Evolutionary conservation across 345 rosid species (phyloP).

Genomic region (Linum tenue): DNA sequence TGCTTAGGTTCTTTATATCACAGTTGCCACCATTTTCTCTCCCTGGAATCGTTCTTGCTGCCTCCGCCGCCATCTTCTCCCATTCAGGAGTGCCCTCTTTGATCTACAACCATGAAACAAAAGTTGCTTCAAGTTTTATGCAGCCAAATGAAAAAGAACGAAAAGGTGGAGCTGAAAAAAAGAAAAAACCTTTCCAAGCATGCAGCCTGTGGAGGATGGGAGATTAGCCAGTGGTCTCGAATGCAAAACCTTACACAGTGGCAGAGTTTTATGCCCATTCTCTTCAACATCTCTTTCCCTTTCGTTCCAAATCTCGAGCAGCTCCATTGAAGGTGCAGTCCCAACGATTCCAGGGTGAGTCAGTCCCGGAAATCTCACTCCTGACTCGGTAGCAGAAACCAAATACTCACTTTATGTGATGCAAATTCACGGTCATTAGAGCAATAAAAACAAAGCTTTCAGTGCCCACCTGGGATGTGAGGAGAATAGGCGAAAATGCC

Average conservation of each 20-base stretch:
- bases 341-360: constrained; percentile 85
- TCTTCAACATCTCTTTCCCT: constrained; percentile 71
- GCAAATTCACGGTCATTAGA: not conserved
- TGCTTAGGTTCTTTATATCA: constrained; percentile 78
- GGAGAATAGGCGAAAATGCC: constrained; percentile 89
- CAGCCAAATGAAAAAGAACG: too few relatives aligned
- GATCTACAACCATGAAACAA: constrained; percentile 32
- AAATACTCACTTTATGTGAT: constrained; percentile 2
- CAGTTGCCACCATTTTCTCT: constrained; percentile 97
- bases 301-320: constrained; percentile 65
- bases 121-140: constrained; percentile 7
- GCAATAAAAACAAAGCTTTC: not conserved
- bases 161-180: not conserved
- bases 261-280: constrained; percentile 35
- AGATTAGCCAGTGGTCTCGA: constrained; percentile 67
- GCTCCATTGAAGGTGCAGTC: constrained; percentile 80
- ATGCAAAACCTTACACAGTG: constrained; percentile 76
- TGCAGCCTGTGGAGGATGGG: constrained; percentile 65
- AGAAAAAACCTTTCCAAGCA: constrained; percentile 53
- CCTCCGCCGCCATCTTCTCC: constrained; percentile 64
- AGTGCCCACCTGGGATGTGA: constrained; percentile 55
- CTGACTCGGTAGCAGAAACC: constrained; percentile 21
- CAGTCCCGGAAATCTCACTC: constrained; percentile 83
- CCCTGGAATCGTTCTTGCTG: constrained; percentile 87
- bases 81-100: constrained; percentile 53